Conservation (phyloP, 805 yeast species). For the Brettanomyces anomalus region DNA sequence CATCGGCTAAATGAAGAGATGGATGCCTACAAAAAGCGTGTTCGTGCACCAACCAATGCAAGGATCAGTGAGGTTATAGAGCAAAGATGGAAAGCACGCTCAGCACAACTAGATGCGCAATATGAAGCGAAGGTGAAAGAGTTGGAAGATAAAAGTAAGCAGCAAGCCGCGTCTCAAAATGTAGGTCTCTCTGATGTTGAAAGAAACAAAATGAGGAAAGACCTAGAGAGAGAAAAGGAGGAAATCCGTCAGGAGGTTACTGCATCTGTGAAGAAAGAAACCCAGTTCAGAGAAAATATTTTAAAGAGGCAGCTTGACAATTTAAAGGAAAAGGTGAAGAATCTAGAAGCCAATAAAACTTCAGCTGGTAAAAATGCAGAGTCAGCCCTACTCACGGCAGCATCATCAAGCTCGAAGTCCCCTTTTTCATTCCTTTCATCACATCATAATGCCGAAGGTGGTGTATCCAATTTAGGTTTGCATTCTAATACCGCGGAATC, state of each 20-base stretch:
- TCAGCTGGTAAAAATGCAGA: not conserved
- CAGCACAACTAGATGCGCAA: constrained; percentile 27
- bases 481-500: no score
- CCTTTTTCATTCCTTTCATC: not conserved
- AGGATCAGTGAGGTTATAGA: constrained; percentile 28
- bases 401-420: not conserved
- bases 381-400: not conserved
- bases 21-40: constrained; percentile 23
- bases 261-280: constrained; percentile 45
- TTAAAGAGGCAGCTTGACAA: constrained; percentile 45
- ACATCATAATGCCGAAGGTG: no score
- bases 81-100: constrained; percentile 25
- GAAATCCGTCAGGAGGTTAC: constrained; percentile 37
- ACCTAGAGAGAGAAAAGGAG: constrained; percentile 22
- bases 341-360: constrained; percentile 8
- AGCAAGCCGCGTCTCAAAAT: constrained; percentile 1
- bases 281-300: constrained; percentile 49
- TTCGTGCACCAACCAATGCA: constrained; percentile 31
- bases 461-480: no score
- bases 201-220: constrained; percentile 13
- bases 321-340: constrained; percentile 31
- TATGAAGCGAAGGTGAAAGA: constrained; percentile 16
- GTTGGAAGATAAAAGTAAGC: constrained; percentile 10
- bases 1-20: constrained; percentile 23
- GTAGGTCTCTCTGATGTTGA: constrained; percentile 9